A percentile compares a stretch with the other conserved stretches of the same genome.
Conservation (phyloP, 805 yeast species). For the Ogataea ramenticola region DNA sequence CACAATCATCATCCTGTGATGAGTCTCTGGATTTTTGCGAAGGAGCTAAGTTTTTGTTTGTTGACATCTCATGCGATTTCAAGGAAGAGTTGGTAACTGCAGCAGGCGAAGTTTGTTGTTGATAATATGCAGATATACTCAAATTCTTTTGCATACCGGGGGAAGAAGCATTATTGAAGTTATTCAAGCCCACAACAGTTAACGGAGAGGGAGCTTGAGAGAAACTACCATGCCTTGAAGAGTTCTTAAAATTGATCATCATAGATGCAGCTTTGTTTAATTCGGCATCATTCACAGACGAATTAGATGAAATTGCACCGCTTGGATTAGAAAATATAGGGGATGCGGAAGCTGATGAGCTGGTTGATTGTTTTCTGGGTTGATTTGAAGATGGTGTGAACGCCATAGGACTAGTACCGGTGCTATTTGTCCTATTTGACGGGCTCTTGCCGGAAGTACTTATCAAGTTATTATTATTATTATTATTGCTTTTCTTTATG, state of each 20-base stretch:
- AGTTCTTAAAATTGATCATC: slow-evolving; percentile 23
- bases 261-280: slow-evolving; percentile 21
- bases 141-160: not conserved
- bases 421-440: too few relatives aligned
- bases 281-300: slow-evolving; percentile 10
- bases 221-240: slow-evolving; percentile 16
- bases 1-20: slow-evolving; percentile 35
- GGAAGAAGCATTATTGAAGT: not conserved
- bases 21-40: not conserved
- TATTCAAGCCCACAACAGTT: not conserved
- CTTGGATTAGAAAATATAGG: slow-evolving; percentile 8
- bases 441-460: slow-evolving; percentile 6
- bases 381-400: slow-evolving; percentile 6
- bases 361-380: slow-evolving; percentile 1
- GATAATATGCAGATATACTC: not conserved
- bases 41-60: not conserved
- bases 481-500: not conserved
- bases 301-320: slow-evolving; percentile 3
- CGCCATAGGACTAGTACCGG: slow-evolving; percentile 9
- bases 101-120: not conserved
- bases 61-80: not conserved
- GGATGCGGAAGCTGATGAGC: slow-evolving; percentile 5
- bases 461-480: not conserved
- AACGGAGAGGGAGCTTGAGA: slow-evolving; percentile 13
- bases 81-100: not conserved